Percentiles rank a stretch among this genome's conserved stretches.
Conservation (phyloP, 2,329 filamentous ascomycete genomes). For the Diaporthe eres region DNA sequence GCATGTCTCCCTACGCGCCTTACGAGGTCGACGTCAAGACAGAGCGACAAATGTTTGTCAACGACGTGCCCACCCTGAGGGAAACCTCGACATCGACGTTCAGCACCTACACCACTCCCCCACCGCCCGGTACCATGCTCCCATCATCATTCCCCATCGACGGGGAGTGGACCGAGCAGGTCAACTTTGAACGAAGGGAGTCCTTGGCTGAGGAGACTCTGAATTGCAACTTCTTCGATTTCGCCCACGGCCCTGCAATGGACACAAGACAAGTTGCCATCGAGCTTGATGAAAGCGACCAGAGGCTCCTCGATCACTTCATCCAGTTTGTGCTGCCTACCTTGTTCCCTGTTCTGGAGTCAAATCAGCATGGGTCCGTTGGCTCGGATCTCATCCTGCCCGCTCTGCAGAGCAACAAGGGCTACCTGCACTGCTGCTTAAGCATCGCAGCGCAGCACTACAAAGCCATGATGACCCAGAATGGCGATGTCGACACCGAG, state of each 20-base stretch:
- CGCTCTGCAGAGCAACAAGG: conserved; percentile 90
- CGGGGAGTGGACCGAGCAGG: conserved; percentile 80
- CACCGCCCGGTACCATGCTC: conserved; percentile 76
- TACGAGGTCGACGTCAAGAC: conserved; percentile 98
- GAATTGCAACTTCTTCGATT: conserved; percentile 88
- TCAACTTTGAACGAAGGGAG: conserved; percentile 77
- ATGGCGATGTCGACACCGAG: conserved; percentile 86
- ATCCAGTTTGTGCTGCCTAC: conserved; percentile 88
- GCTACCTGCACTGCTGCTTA: conserved; percentile 95
- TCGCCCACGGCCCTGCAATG: conserved; percentile 76
- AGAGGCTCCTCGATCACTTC: conserved; percentile 90
- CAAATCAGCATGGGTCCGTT: conserved; percentile 87
- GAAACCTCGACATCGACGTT: conserved; percentile 94
- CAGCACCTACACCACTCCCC: conserved; percentile 88
- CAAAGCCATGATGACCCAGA: conserved; percentile 79
- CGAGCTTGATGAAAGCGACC: conserved; percentile 89
- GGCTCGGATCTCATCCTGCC: conserved; percentile 87
- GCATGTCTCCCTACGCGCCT: conserved; percentile 70
- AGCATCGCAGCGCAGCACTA: conserved; percentile 93
- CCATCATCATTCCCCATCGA: conserved; percentile 69
- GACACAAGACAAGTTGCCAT: conserved; percentile 78
- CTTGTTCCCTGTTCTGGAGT: conserved; percentile 93
- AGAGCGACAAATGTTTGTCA: conserved; percentile 92
- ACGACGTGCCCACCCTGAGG: conserved; percentile 86
- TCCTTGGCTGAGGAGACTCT: conserved; percentile 76